Evolutionary conservation across 2,329 filamentous ascomycete genomes (phyloP).

Genomic region (Microdochium trichocladiopsis): DNA sequence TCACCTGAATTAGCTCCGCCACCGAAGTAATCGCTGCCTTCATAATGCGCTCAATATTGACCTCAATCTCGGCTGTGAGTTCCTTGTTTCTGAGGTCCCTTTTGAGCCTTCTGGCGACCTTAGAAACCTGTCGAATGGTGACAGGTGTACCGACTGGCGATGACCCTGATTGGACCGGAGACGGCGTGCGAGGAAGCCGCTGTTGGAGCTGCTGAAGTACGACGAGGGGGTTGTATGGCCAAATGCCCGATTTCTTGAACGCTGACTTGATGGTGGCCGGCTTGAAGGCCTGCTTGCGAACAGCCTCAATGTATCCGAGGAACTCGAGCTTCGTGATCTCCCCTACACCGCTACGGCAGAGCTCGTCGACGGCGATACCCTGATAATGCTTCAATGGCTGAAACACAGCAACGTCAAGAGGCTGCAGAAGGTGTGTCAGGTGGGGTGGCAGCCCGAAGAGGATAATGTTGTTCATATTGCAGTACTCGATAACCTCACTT

Average conservation of each 20-base stretch:
- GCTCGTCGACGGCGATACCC: background rate
- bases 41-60: background rate
- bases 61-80: background rate
- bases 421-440: constrained; percentile 14
- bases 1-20: background rate
- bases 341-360: background rate
- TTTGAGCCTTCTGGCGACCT: background rate
- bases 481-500: constrained; percentile 11
- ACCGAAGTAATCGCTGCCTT: background rate
- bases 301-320: background rate
- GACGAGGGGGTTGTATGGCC: background rate
- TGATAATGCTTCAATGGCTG: background rate
- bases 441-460: constrained; percentile 10
- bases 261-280: background rate
- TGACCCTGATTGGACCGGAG: background rate
- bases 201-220: background rate
- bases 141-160: background rate
- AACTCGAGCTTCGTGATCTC: background rate
- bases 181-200: background rate
- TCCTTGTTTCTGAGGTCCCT: background rate
- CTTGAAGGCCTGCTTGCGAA: background rate
- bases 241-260: background rate
- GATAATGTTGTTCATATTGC: constrained; percentile 8
- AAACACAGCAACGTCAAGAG: constrained; percentile 8
- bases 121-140: background rate